Percentiles rank a stretch among this genome's conserved stretches.
These are phyloP conservation scores for Scedosporium boydii DNA, from an alignment of 2,329 filamentous ascomycete genomes.

Conservation along the genomic window DNA sequence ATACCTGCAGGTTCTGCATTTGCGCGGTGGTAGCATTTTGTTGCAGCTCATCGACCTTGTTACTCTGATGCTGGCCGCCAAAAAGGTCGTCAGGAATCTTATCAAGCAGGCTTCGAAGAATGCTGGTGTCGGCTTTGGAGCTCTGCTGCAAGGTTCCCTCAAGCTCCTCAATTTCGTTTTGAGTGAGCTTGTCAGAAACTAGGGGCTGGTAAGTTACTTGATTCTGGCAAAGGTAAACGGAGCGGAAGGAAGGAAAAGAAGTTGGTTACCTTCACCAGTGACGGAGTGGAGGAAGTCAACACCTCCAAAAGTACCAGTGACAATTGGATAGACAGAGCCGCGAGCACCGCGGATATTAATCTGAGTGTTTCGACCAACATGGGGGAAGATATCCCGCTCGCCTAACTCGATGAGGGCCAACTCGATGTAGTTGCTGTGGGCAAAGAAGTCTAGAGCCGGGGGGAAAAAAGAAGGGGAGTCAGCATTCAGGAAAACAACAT, in stretches of 20 bases:
- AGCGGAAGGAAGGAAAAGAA: background rate
- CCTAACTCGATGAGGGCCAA: constrained; percentile 81
- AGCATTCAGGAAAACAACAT: background rate
- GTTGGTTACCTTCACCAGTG: constrained; percentile 48
- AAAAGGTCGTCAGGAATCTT: constrained; percentile 77
- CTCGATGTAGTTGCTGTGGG: constrained; percentile 89
- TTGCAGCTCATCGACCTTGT: constrained; percentile 72
- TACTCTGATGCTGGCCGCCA: constrained; percentile 62
- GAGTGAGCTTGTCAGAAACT: constrained; percentile 81
- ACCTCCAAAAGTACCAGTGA: constrained; percentile 89
- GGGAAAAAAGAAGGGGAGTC: background rate
- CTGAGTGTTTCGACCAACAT: constrained; percentile 68
- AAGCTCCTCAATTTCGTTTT: constrained; percentile 82
- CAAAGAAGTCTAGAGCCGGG: constrained; percentile 63
- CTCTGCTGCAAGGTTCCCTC: constrained; percentile 69
- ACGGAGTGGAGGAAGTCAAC: constrained; percentile 92
- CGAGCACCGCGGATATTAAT: constrained; percentile 60
- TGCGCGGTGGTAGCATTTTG: constrained; percentile 64
- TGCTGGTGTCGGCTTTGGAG: constrained; percentile 55
- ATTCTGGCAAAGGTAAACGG: background rate
- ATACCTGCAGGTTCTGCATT: constrained; percentile 64
- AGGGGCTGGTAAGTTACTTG: background rate
- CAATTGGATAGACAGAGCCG: constrained; percentile 63
- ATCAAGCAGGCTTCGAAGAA: constrained; percentile 69
- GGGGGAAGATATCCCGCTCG: constrained; percentile 72